Conservation (phyloP, 306 rosid genomes). For the Calophaca sinica region DNA sequence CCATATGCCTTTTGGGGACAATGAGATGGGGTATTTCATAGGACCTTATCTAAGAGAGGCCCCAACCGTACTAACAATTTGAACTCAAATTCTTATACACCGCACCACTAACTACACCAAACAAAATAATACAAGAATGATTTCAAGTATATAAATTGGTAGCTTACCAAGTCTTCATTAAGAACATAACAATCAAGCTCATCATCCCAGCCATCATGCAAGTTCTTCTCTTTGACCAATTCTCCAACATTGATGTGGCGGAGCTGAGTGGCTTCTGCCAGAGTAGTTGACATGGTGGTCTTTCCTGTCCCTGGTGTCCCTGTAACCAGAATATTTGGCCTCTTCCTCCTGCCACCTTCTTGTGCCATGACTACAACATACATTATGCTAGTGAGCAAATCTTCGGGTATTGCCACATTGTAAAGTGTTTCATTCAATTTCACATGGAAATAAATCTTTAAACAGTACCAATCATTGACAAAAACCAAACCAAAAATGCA, state of each 20-base stretch:
- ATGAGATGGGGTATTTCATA: background rate
- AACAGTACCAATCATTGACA: background rate
- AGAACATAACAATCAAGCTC: constrained; percentile 76
- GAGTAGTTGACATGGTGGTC: constrained; percentile 69
- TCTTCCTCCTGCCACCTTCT: constrained; percentile 55
- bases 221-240: constrained; percentile 77
- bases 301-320: constrained; percentile 97
- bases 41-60: background rate
- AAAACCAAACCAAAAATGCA: background rate
- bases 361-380: constrained; percentile 48
- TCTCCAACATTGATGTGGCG: constrained; percentile 78
- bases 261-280: constrained; percentile 74
- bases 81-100: constrained; percentile 6
- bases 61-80: background rate
- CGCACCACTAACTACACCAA: background rate
- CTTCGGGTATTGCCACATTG: background rate
- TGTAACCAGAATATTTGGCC: constrained; percentile 82
- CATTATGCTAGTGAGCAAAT: background rate
- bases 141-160: constrained; percentile 7
- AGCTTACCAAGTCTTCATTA: constrained; percentile 79
- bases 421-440: background rate
- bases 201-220: constrained; percentile 93
- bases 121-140: background rate
- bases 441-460: too few species aligned
- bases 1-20: background rate